Evolutionary conservation across 176 grass and related monocot species (phyloP).

Genomic region (Puccinellia tenuiflora): DNA sequence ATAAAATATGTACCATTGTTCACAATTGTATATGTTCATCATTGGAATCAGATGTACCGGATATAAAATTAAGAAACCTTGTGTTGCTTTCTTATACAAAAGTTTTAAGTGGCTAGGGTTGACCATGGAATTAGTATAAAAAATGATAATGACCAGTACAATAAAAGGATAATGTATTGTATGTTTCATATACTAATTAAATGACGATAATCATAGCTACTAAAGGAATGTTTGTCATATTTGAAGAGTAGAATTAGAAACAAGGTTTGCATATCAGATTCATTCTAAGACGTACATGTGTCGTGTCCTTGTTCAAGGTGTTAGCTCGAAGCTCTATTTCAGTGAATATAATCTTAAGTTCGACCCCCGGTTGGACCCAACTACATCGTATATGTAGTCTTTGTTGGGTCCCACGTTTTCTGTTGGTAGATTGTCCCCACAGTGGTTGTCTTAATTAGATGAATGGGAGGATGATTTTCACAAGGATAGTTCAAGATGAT

Average conservation of each 20-base stretch:
- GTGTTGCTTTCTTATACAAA: not conserved
- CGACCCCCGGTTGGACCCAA: not conserved
- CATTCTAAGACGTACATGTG: not conserved
- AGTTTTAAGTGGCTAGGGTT: slow-evolving; percentile 3
- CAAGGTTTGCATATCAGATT: not conserved
- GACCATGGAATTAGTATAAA: not conserved
- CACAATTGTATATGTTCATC: not conserved
- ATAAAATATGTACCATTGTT: not conserved
- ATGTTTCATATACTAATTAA: not conserved
- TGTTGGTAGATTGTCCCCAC: no score
- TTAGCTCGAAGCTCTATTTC: not conserved
- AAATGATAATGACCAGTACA: not conserved
- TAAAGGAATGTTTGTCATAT: not conserved
- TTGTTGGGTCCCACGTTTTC: no score
- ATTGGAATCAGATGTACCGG: not conserved
- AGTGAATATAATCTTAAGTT: not conserved
- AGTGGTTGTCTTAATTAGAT: no score
- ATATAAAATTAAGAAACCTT: not conserved
- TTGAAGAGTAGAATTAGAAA: not conserved
- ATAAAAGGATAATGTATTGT: not conserved
- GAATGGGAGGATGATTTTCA: no score
- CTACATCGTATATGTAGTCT: not conserved
- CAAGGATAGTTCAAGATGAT: no score
- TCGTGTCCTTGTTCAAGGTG: not conserved
- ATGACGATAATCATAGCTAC: not conserved